Conservation (phyloP, 148 eudicot species). For the Fagopyrum esculentum region DNA sequence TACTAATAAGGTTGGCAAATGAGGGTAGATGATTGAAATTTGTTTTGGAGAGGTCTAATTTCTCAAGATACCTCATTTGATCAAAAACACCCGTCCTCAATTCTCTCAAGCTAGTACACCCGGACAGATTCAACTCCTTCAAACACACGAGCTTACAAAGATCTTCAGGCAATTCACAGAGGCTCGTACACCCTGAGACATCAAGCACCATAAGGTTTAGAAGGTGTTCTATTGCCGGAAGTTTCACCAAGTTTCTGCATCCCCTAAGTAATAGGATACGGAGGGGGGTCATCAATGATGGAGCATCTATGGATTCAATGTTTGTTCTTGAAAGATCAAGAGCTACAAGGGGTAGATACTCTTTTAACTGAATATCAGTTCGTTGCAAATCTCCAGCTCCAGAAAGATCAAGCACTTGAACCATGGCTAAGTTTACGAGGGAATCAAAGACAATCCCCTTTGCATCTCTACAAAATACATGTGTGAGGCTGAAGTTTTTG, state of each 20-base stretch:
- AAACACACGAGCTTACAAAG: background rate
- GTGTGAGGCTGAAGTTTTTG: background rate
- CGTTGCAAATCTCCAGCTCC: background rate
- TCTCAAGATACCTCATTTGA: background rate
- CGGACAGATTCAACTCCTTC: background rate
- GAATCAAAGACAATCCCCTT: background rate
- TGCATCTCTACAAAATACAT: background rate
- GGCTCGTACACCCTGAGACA: background rate
- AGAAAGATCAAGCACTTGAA: slow-evolving; percentile 5
- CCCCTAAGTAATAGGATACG: background rate
- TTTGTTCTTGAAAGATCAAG: slow-evolving; percentile 3
- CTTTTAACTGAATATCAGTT: slow-evolving; percentile 1
- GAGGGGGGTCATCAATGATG: background rate
- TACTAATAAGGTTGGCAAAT: background rate
- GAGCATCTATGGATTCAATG: background rate
- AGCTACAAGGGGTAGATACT: background rate
- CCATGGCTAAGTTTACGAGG: slow-evolving; percentile 10
- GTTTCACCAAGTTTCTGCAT: background rate
- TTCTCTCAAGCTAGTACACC: background rate
- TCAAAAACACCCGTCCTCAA: background rate
- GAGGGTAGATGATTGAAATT: slow-evolving; percentile 2
- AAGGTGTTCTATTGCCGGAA: background rate
- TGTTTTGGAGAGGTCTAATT: background rate
- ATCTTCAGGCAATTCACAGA: background rate
- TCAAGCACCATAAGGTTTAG: background rate